These are phyloP conservation scores for Plasmodium gallinaceum DNA, from an alignment of 169 alveolate genomes.

Conservation along the genomic window DNA sequence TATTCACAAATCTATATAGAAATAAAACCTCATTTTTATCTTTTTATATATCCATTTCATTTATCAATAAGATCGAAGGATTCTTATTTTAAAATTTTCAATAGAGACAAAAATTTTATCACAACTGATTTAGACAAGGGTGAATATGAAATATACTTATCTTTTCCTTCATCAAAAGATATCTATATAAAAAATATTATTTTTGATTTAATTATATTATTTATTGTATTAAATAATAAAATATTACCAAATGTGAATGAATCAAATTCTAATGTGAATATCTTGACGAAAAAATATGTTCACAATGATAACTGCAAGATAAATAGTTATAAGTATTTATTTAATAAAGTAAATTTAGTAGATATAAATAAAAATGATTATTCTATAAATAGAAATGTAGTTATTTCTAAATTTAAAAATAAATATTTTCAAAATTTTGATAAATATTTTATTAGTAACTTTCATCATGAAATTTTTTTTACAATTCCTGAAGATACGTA, in stretches of 20 bases:
- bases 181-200: slow-evolving; percentile 8
- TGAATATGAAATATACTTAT: slow-evolving; percentile 29
- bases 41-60: slow-evolving; percentile 47
- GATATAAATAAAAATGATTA: slow-evolving; percentile 17
- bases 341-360: slow-evolving; percentile 27
- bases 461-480: slow-evolving; percentile 43
- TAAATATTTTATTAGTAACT: slow-evolving; percentile 15
- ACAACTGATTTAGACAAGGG: slow-evolving; percentile 19
- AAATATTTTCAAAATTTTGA: slow-evolving; percentile 35
- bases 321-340: slow-evolving; percentile 16
- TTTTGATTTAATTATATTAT: slow-evolving; percentile 34
- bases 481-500: slow-evolving; percentile 7
- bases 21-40: slow-evolving; percentile 58
- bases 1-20: slow-evolving; percentile 24
- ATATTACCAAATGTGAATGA: neutral
- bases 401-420: slow-evolving; percentile 10
- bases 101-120: slow-evolving; percentile 18
- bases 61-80: slow-evolving; percentile 3
- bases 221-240: neutral
- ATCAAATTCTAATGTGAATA: neutral
- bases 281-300: neutral
- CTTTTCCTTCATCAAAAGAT: neutral
- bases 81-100: slow-evolving; percentile 22
- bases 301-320: slow-evolving; percentile 6
- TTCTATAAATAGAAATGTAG: slow-evolving; percentile 16